Percentiles rank a stretch among this genome's conserved stretches.
Evolutionary conservation across 2,329 filamentous ascomycete species (phyloP).

Genomic region (Calonectria crousiana): DNA sequence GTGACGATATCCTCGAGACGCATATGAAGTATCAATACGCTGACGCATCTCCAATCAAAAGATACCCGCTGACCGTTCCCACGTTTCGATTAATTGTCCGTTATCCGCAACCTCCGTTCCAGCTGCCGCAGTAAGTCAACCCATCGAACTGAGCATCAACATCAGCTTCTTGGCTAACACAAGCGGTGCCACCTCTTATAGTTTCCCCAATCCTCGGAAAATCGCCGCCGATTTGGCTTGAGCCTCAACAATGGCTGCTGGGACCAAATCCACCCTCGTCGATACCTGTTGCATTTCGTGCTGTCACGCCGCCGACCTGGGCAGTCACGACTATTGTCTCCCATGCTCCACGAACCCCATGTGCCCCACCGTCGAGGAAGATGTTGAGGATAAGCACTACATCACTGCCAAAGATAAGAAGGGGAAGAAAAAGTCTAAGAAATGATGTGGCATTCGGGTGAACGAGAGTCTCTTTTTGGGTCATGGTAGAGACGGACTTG

Average conservation of each 20-base stretch:
- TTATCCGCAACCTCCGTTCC: background rate
- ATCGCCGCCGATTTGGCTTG: background rate
- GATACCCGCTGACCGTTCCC: background rate
- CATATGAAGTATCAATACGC: background rate
- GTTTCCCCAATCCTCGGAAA: background rate
- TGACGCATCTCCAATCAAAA: background rate
- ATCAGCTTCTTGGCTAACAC: background rate
- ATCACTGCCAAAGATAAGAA: constrained; percentile 8
- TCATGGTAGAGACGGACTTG: background rate
- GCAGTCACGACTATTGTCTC: constrained; percentile 49
- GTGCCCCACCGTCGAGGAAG: constrained; percentile 21
- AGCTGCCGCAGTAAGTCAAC: background rate
- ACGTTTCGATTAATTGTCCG: too few relatives aligned
- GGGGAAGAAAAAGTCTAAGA: background rate
- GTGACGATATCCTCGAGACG: background rate
- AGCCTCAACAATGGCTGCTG: constrained; percentile 7
- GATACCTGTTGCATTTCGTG: constrained; percentile 46
- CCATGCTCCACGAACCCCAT: constrained; percentile 42
- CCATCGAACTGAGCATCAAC: background rate
- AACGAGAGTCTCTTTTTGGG: background rate
- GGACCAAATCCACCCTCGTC: background rate
- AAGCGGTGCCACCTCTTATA: background rate
- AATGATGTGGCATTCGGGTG: background rate
- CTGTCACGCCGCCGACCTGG: constrained; percentile 47
- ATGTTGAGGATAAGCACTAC: background rate